These are phyloP conservation scores for Xerophyta viscosa DNA, from an alignment of 106 monocot genomes.

Conservation along the genomic window DNA sequence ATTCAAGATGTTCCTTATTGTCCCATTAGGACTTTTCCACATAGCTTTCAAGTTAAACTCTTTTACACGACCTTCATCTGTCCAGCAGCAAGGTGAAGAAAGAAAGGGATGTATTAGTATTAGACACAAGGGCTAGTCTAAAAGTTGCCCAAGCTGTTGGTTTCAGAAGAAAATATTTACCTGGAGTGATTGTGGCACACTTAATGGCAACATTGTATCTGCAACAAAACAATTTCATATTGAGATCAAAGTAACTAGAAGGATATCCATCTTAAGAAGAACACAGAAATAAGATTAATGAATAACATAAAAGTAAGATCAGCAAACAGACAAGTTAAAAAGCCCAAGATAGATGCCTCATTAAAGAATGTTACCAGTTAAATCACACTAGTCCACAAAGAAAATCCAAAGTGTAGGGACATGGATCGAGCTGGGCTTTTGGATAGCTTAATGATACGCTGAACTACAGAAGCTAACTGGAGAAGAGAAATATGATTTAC, in stretches of 20 bases:
- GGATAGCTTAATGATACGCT: too few relatives aligned
- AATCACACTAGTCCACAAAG: too few relatives aligned
- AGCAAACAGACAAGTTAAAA: too few relatives aligned
- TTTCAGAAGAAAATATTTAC: conserved; percentile 19
- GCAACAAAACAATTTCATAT: conserved; percentile 5
- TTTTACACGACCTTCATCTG: conserved; percentile 82
- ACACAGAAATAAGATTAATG: too few relatives aligned
- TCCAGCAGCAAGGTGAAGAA: not conserved
- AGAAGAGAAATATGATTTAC: too few relatives aligned
- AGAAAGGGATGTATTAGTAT: not conserved
- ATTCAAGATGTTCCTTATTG: conserved; percentile 93
- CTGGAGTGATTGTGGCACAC: conserved; percentile 95
- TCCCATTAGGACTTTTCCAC: conserved; percentile 97
- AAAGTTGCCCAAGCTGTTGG: not conserved
- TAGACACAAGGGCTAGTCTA: not conserved
- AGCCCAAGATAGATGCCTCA: too few relatives aligned
- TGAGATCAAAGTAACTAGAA: not conserved
- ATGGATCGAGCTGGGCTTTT: too few relatives aligned
- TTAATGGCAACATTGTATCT: conserved; percentile 94
- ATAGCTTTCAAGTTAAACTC: conserved; percentile 91
- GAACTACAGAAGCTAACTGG: too few relatives aligned
- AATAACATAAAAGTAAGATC: too few relatives aligned
- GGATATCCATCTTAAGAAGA: too few relatives aligned
- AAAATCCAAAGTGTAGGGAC: too few relatives aligned
- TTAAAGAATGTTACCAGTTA: too few relatives aligned